Conservation (phyloP, 2,329 filamentous ascomycete genomes). For the Hymenoscyphus repandus region DNA sequence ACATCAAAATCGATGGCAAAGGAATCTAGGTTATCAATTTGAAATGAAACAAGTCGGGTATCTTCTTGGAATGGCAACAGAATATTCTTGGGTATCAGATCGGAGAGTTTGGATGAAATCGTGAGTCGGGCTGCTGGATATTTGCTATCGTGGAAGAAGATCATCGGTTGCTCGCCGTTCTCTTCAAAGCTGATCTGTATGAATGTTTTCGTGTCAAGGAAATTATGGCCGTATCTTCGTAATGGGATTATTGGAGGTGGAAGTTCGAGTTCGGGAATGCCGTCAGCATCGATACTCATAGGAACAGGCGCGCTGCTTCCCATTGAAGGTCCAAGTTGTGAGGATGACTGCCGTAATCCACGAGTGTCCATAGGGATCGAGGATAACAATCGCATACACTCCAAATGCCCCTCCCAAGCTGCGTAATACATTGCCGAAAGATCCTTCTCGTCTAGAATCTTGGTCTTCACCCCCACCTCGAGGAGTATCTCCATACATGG, state of each 20-base stretch:
- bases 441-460: slow-evolving; percentile 84
- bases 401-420: slow-evolving; percentile 92
- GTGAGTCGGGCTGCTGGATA: slow-evolving; percentile 93
- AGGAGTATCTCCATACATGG: slow-evolving; percentile 79
- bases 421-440: slow-evolving; percentile 97
- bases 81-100: slow-evolving; percentile 93
- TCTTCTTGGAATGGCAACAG: slow-evolving; percentile 96
- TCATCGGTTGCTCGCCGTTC: slow-evolving; percentile 65
- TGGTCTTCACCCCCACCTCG: slow-evolving; percentile 70
- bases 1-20: slow-evolving; percentile 97
- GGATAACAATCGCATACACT: slow-evolving; percentile 85
- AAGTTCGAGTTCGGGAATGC: slow-evolving; percentile 85
- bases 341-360: slow-evolving; percentile 15
- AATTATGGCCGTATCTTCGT: slow-evolving; percentile 94
- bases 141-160: slow-evolving; percentile 97
- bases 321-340: slow-evolving; percentile 30
- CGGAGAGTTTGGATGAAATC: slow-evolving; percentile 92
- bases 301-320: slow-evolving; percentile 41
- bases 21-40: slow-evolving; percentile 86
- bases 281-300: slow-evolving; percentile 73
- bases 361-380: slow-evolving; percentile 33
- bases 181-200: slow-evolving; percentile 88
- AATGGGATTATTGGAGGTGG: slow-evolving; percentile 95
- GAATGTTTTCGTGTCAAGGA: slow-evolving; percentile 95
- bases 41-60: slow-evolving; percentile 87